Conservation (phyloP, 2,329 filamentous ascomycete genomes). For the Fusarium sp. region DNA sequence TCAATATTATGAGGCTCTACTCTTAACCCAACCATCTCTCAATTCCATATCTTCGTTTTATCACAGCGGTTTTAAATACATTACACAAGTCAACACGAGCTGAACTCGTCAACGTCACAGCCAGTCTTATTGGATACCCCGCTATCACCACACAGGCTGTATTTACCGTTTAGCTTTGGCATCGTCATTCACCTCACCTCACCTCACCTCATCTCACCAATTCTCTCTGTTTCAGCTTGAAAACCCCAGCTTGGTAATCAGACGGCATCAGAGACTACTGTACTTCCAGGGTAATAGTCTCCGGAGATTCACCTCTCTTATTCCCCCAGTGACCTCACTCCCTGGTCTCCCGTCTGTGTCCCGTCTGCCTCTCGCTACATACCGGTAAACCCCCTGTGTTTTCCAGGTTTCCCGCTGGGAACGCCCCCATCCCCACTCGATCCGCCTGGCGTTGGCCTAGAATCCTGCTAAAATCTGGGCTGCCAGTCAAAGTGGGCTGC, state of each 20-base stretch:
- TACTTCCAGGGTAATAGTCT: conserved; percentile 7
- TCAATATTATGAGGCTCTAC: conserved; percentile 12
- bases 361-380: not conserved
- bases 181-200: conserved; percentile 22
- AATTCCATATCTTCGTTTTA: not conserved
- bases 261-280: not conserved
- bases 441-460: conserved; percentile 44
- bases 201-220: conserved; percentile 3
- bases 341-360: conserved; percentile 8
- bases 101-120: conserved; percentile 28
- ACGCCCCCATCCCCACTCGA: conserved; percentile 38
- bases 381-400: conserved; percentile 20
- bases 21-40: conserved; percentile 2
- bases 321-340: conserved; percentile 38
- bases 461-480: conserved; percentile 45
- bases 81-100: not conserved
- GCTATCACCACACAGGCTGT: conserved; percentile 26
- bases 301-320: conserved; percentile 12
- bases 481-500: conserved; percentile 44
- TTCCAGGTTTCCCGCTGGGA: conserved; percentile 44
- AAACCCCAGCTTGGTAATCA: conserved; percentile 2
- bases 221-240: conserved; percentile 3
- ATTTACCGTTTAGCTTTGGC: conserved; percentile 21
- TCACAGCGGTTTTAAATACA: no score
- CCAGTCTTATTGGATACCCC: conserved; percentile 30